A percentile compares a stretch with the other conserved stretches of the same genome.
These are phyloP conservation scores for Mesembryanthemum crystallinum DNA, from an alignment of 148 eudicot genomes.

Conservation along the genomic window DNA sequence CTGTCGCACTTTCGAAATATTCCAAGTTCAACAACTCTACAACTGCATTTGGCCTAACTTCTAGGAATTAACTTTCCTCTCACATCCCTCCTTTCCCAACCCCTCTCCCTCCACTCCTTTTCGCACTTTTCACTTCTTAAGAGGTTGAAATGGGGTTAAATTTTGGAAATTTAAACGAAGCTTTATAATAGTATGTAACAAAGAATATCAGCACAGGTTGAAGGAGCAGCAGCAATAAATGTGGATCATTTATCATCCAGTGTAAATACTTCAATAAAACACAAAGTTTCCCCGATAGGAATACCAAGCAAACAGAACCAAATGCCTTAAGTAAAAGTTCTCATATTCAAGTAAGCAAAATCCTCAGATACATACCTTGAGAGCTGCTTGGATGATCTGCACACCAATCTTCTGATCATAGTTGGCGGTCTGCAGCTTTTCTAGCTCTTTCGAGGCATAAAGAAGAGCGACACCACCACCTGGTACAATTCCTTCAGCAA, in stretches of 20 bases:
- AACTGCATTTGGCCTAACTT: too few relatives aligned
- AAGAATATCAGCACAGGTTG: too few relatives aligned
- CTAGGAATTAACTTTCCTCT: too few relatives aligned
- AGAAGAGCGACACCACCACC: conserved; percentile 73
- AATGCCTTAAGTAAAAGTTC: neutral
- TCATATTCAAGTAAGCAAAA: neutral
- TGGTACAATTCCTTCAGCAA: conserved; percentile 94
- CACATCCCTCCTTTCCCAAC: too few relatives aligned
- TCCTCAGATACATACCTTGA: conserved; percentile 37
- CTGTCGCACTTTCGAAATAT: neutral
- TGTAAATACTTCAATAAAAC: neutral
- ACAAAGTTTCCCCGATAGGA: neutral
- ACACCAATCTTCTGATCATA: conserved; percentile 71
- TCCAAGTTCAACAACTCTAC: neutral
- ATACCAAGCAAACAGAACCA: neutral
- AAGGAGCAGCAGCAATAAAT: too few relatives aligned
- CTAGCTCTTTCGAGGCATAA: conserved; percentile 57
- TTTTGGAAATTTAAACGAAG: too few relatives aligned
- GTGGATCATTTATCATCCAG: too few relatives aligned
- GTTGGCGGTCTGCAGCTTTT: conserved; percentile 45
- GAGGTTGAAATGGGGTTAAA: too few relatives aligned
- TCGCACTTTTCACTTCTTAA: too few relatives aligned
- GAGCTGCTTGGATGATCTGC: conserved; percentile 69
- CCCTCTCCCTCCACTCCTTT: too few relatives aligned
- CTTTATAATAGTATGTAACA: too few relatives aligned